Percentiles rank a stretch among this genome's conserved stretches.
These are phyloP conservation scores for Dioszegia crocea DNA, from an alignment of 768 basidiomycete species.

Conservation along the genomic window DNA sequence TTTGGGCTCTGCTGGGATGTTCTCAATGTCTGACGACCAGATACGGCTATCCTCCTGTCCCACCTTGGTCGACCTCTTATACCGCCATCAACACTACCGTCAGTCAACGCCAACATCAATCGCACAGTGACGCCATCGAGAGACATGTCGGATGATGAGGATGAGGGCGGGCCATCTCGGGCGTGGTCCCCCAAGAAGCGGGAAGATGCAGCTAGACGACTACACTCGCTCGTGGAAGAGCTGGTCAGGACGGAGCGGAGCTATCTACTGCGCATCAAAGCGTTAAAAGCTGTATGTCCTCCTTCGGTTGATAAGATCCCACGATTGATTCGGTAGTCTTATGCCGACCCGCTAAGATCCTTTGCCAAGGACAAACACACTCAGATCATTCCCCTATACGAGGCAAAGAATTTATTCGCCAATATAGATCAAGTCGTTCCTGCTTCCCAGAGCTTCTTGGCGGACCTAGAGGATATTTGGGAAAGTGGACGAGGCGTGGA, in stretches of 20 bases:
- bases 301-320: background rate
- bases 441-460: constrained; percentile 81
- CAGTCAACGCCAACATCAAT: constrained; percentile 16
- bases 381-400: constrained; percentile 79
- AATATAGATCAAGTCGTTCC: constrained; percentile 85
- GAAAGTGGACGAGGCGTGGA: constrained; percentile 58
- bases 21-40: constrained; percentile 25
- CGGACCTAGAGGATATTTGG: constrained; percentile 75
- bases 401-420: constrained; percentile 88
- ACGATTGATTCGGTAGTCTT: constrained; percentile 55
- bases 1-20: background rate
- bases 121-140: constrained; percentile 25
- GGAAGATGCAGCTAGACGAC: constrained; percentile 33
- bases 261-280: constrained; percentile 76
- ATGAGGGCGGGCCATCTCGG: constrained; percentile 1
- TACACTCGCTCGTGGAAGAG: constrained; percentile 75
- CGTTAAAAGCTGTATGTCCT: constrained; percentile 61
- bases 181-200: constrained; percentile 47
- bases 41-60: constrained; percentile 28
- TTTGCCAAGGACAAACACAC: constrained; percentile 81
- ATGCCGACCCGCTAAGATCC: constrained; percentile 82
- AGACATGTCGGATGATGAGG: constrained; percentile 12
- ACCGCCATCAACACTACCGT: constrained; percentile 22
- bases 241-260: constrained; percentile 82
- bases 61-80: constrained; percentile 35